Percentiles rank a stretch among this genome's conserved stretches.
phyloP scores from a whole-genome alignment of 148 eudicot species.

The Rhododendron griersonianum region DNA sequence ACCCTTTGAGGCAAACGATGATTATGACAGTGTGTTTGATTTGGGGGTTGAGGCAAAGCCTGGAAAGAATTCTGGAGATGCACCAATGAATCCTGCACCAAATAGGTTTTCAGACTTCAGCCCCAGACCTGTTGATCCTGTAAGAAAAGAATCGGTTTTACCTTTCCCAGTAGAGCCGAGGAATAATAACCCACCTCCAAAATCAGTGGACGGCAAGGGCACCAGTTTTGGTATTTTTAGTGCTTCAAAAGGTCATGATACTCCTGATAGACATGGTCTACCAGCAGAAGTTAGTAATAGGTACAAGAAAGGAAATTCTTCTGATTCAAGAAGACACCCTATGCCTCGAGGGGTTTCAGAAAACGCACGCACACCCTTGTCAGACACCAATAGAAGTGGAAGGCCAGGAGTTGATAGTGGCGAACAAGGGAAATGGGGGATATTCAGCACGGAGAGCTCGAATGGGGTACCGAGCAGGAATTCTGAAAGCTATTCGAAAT shows the following conservation, averaged over 20 bases:
- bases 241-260: constrained; percentile 8
- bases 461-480: not conserved
- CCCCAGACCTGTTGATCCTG: constrained; percentile 14
- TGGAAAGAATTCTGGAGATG: constrained; percentile 3
- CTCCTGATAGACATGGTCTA: not conserved
- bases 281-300: constrained; percentile 26
- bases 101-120: constrained; percentile 7
- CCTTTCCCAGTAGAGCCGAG: not conserved
- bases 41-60: constrained; percentile 1
- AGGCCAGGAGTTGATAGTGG: constrained; percentile 1
- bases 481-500: not conserved
- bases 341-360: constrained; percentile 1
- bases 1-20: constrained; percentile 17
- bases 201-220: not conserved
- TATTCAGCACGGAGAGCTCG: constrained; percentile 21
- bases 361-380: constrained; percentile 4
- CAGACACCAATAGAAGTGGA: constrained; percentile 11
- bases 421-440: constrained; percentile 21
- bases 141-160: constrained; percentile 13
- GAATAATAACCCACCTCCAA: constrained; percentile 2
- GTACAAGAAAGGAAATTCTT: constrained; percentile 19
- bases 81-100: constrained; percentile 8
- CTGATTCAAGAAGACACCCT: constrained; percentile 5
- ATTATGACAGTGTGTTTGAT: constrained; percentile 21
- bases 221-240: constrained; percentile 39